Base-by-base conservation (phyloP, 2,329 filamentous ascomycete species). In the Trichocomaceae sp. region DNA sequence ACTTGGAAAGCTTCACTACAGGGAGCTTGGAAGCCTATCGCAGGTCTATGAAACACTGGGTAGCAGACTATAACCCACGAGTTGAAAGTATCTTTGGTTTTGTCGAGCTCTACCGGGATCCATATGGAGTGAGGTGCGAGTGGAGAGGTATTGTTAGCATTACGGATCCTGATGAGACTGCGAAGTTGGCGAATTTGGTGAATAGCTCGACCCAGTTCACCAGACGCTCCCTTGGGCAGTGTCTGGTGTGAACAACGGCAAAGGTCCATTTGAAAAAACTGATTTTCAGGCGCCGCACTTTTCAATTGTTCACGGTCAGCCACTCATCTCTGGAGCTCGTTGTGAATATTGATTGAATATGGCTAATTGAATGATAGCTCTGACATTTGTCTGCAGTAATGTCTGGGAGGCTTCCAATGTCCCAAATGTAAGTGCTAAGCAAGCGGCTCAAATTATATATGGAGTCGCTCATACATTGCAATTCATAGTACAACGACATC, bases 41-140 rank as follows among this genome's bases (percentile, higher is more conserved):
- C 58, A 77, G 48, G 75, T 76, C 35, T 78, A 80, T 60, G 70
- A 74, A 23, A 72, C n/a, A 72, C 19, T 82, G 79, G 79, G 79
- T 81, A 47, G 70, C 72, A 47, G 78, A 82, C n/a, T 62, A 78
- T 76, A 58, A 72, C 74, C 74, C 79, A 0, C 67, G 69, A 50
- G 78, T 81, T 3, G 79, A 80, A 65, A 74, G 70, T 9, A 77
- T 79, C 47, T 75, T 81, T 57, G 78, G 78, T 6, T 81, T 81
- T 63, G 74, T 81, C 52, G 78, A 81, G 63, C 79, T 78, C 0
- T 81, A 80, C 61, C 68, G 78, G 47, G 79, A 82, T 59, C 79
- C 79, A 2, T 73, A 79, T 56, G 79, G 78, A 20, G 75, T 79
- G 17, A 74, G 79, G 44, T 76, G 76, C 10, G 79, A 81, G 57